Base-by-base conservation (phyloP, 148 eudicot genomes). In the Bassia scoparia region DNA sequence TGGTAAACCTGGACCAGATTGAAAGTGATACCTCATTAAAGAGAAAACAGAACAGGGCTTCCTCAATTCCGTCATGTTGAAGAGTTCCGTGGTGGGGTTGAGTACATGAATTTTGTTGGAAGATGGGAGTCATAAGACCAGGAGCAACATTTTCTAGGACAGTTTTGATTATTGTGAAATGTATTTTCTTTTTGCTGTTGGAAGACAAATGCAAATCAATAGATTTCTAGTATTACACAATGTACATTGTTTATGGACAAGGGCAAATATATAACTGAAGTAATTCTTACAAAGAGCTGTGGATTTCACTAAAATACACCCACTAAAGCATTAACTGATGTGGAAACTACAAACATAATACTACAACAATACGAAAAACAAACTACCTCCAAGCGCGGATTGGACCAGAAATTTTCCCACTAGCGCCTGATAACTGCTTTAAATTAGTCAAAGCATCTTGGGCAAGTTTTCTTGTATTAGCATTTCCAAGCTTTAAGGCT, bases 371-470 rank as follows among this genome's bases (percentile, higher is more conserved):
- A 52, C 29, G 30, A 5, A 48, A 37, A 55, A 12, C 26, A 13
- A 27, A 48, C 76, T 82, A 86, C 71, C 80, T 88, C 54, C 76
- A 56, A 5, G 78, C 48, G n/a, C 75, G 84, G 27, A 76, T 76
- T 33, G 82, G 89, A 43, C 79, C 78, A 0, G 84, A 78, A 29
- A 79, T 77, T 74, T 81, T 85, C 18, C 88, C 90, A 73, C 93
- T 80, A 23, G 86, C 81, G 38, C 86, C 90, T 50, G 93, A 89
- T 43, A 89, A 62, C 70, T 89, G 93, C 79, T 80, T 79, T 7
- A 88, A 67, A 74, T 83, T 81, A 14, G 93, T 89, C 26, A 89
- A 86, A 24, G 88, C 88, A 78, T 83, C 90, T 78, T 85, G 86
- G 61, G 93, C 87, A 78, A 79, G 79, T 31, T 69, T 83, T 76